Conservation (phyloP, 805 yeast genomes). For the Zygotorulaspora chibaensis region DNA sequence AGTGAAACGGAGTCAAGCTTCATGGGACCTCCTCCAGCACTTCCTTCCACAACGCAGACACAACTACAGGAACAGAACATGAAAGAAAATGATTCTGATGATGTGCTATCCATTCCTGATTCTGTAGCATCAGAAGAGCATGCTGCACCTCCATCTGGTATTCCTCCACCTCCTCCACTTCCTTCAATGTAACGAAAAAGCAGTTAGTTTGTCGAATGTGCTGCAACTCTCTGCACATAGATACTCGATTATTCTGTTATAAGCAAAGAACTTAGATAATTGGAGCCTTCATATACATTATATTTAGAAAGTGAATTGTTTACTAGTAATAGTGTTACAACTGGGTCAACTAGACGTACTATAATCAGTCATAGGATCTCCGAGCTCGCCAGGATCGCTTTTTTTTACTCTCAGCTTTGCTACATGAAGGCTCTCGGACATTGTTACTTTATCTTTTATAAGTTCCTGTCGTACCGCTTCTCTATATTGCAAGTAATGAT, state of each 20-base stretch:
- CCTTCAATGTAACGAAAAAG: slow-evolving; percentile 8
- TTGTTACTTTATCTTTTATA: slow-evolving; percentile 23
- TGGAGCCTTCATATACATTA: no score
- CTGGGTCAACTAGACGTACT: background rate
- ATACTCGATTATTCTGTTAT: background rate
- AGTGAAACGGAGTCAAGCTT: slow-evolving; percentile 6
- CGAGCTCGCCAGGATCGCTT: slow-evolving; percentile 31
- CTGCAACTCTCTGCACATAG: background rate
- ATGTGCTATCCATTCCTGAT: slow-evolving; percentile 35
- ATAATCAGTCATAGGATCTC: slow-evolving; percentile 38
- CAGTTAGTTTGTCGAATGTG: background rate
- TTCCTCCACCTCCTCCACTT: slow-evolving; percentile 35
- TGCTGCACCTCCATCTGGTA: slow-evolving; percentile 19
- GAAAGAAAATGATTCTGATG: slow-evolving; percentile 24
- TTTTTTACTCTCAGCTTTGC: background rate
- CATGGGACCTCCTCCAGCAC: slow-evolving; percentile 15
- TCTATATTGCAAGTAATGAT: slow-evolving; percentile 48
- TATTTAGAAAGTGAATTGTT: background rate
- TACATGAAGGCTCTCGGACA: slow-evolving; percentile 1
- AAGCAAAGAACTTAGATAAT: no score
- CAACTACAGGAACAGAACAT: slow-evolving; percentile 1
- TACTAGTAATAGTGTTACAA: background rate
- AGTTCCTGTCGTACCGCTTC: slow-evolving; percentile 34
- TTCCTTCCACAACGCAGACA: slow-evolving; percentile 1
- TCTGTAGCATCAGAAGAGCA: slow-evolving; percentile 32